Evolutionary conservation across 106 monocot species (phyloP), one percentile per base, ranked within the genome.

Genomic region (Dendrobium huoshanense): DNA sequence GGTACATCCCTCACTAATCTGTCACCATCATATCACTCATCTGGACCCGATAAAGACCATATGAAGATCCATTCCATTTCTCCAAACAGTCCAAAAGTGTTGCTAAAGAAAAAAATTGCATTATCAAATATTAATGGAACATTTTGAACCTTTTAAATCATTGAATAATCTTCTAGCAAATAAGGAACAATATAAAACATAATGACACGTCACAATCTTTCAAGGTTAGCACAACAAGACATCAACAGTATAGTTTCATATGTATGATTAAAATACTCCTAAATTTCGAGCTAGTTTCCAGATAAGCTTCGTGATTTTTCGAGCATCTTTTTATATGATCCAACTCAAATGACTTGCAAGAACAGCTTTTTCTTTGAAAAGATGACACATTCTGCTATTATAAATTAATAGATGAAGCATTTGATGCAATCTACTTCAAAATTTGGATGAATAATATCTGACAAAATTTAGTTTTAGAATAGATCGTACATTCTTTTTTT

Each of bases 21-120:
- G 11, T 48, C 48, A 0, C 48, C 7, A 48, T 20, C 61, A 68
- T 31, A 13, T 68, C 25, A 7, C 31, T 10, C 27, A 29, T 68
- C 31, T 31, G 10, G 68, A 68, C 31, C 15, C 68, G 15, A 9
- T 29, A 68, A 47, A 68, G 29, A 68, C 29, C 25, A 11, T 29
- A 68, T 68, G 68, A 68, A 31, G 27, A 68, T 68, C 58, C 68
- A 68, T 68, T 68, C 68, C 25, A 27, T 68, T 27, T 29, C 29
- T 7, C 29, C 58, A 68, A 68, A 68, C 7, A 10, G 29, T 68
- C 31, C 18, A 68, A 68, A 31, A 68, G 31, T 6, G 25, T 10
- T 29, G 27, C 68, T 25, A 68, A 29, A 31, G 29, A 68, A 68
- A 64, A 68, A 11, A 1, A 8, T 68, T 68, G 31, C 25, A 68